These are phyloP conservation scores for Solanum bulbocastanum DNA, from an alignment of 257 asterid species.

Conservation along the genomic window DNA sequence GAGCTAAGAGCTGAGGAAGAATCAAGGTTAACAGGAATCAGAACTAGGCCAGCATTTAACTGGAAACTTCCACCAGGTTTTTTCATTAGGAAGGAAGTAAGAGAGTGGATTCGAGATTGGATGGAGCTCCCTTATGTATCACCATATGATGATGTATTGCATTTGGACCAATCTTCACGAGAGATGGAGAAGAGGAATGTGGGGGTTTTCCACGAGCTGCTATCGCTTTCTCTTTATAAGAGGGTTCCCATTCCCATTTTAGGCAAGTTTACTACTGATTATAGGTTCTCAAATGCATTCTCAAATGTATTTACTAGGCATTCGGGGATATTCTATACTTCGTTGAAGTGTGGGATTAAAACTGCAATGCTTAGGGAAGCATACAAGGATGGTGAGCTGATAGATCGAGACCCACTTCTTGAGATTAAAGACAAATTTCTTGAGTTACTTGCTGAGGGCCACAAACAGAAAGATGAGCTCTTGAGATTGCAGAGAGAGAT, in stretches of 20 bases:
- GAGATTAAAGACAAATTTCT: conserved; percentile 56
- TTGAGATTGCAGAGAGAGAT: conserved; percentile 31
- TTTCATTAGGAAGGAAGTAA: conserved; percentile 71
- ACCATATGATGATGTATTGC: conserved; percentile 61
- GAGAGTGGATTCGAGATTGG: conserved; percentile 97
- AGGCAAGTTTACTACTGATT: conserved; percentile 82
- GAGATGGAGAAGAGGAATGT: conserved; percentile 94
- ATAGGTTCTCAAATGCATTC: conserved; percentile 67
- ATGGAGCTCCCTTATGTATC: conserved; percentile 79
- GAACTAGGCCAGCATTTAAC: conserved; percentile 46
- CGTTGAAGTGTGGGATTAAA: conserved; percentile 73
- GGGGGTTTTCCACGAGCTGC: conserved; percentile 80
- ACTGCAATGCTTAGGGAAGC: conserved; percentile 95
- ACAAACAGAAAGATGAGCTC: conserved; percentile 32
- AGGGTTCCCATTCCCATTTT: conserved; percentile 52
- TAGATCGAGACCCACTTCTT: conserved; percentile 33
- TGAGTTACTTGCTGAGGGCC: conserved; percentile 65
- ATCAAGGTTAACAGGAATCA: conserved; percentile 58
- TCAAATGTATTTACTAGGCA: conserved; percentile 74
- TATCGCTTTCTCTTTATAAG: conserved; percentile 60
- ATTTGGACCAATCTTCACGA: conserved; percentile 49
- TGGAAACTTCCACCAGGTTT: conserved; percentile 80
- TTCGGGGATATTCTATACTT: conserved; percentile 79
- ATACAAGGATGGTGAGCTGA: conserved; percentile 42
- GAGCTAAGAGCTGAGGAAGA: conserved; percentile 79